These are phyloP conservation scores for Hyphopichia homilentoma DNA, from an alignment of 805 yeast genomes.

Conservation along the genomic window DNA sequence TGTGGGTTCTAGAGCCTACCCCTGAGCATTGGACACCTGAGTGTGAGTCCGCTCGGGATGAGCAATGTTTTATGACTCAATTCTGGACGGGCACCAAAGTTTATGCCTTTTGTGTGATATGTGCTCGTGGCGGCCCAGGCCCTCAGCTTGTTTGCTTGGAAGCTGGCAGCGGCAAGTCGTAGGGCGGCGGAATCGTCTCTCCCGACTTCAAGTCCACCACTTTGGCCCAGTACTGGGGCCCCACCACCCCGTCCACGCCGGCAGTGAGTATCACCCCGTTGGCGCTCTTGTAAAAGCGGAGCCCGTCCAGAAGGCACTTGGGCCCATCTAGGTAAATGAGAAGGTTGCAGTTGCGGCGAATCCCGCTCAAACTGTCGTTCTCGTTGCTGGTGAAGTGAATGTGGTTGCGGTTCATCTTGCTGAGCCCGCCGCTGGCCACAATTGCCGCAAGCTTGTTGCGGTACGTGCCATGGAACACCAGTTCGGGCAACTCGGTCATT, in stretches of 20 bases:
- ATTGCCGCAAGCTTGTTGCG: slow-evolving; percentile 44
- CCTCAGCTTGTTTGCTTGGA: too few species aligned
- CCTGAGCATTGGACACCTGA: too few species aligned
- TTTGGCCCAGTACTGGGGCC: slow-evolving; percentile 37
- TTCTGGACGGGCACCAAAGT: too few species aligned
- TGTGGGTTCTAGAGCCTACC: too few species aligned
- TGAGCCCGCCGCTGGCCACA: slow-evolving; percentile 51
- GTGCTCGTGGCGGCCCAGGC: too few species aligned
- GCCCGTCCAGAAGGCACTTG: slow-evolving; percentile 39
- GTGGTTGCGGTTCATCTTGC: slow-evolving; percentile 74
- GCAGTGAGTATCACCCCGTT: slow-evolving; percentile 73
- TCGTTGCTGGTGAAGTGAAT: slow-evolving; percentile 73
- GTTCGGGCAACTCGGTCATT: slow-evolving; percentile 43
- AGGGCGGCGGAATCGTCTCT: too few species aligned
- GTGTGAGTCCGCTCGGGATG: too few species aligned
- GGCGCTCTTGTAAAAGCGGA: slow-evolving; percentile 55
- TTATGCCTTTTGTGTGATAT: too few species aligned
- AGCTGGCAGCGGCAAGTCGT: too few species aligned
- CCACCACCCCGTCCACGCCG: slow-evolving; percentile 55
- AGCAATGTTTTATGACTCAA: too few species aligned
- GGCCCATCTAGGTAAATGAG: slow-evolving; percentile 60
- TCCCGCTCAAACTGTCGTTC: slow-evolving; percentile 58
- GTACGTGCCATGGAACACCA: slow-evolving; percentile 80
- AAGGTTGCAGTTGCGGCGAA: slow-evolving; percentile 56
- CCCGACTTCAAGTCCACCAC: slow-evolving; percentile 14